Evolutionary conservation across 805 yeast genomes (phyloP), one percentile per base, ranked within the genome.

Genomic region (Scheffersomyces ergatensis): DNA sequence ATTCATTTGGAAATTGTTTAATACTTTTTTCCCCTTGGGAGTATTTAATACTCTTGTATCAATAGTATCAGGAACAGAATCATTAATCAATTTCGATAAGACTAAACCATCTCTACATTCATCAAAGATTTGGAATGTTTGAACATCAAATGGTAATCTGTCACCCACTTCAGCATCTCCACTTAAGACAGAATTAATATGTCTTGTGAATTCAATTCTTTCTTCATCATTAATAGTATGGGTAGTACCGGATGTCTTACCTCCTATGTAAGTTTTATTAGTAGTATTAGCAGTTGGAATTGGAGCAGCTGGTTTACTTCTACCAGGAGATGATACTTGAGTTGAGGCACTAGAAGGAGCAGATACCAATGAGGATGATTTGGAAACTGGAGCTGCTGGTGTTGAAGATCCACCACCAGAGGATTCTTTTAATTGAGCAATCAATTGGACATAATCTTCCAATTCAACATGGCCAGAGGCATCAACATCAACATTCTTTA

Each of bases 201-300:
- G 99, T 57, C 95, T 82, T 4, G 98, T 93, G 67, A 93, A 93
- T 72, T 89, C 97, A 18, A 86, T 75, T 63, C 97, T 80, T 68
- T 93, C 99, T 72, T 93, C 99, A 57, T 92, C 97, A 62, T 93
- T 89, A 61, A 93, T 90, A 2, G 97, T 89, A 63, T 93, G 99
- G 1, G 96, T 86, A 15, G 95, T 88, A 37, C 97, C 97, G 1
- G 95, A 78, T n/a, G 88, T 78, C 35, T 84, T 78, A 40, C 96
- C 97, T 29, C 85, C 79, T 35, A 90, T 86, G 46, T 87, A 83
- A 42, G 93, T 89, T 49, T 82, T 81, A 45, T 63, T 62, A 6
- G 66, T 51, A 12, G 63, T 52, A 43, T 57, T 60, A 11, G 90
- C 89, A 33, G 82, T 77, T 21, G 73, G 63, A 33, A 65, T 64